These are phyloP conservation scores for Teunomyces stri DNA, from an alignment of 805 yeast species.

Conservation along the genomic window DNA sequence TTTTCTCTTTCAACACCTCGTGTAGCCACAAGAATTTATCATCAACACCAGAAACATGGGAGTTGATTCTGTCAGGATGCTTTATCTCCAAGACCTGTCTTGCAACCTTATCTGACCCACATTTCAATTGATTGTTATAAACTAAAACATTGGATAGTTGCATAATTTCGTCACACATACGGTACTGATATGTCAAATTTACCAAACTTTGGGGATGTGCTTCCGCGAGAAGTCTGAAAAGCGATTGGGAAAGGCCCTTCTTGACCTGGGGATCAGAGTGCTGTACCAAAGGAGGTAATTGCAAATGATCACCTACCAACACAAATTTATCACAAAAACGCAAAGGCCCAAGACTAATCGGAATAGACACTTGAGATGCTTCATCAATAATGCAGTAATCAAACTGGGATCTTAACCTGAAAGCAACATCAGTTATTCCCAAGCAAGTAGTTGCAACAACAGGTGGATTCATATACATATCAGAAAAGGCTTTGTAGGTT, in stretches of 20 bases:
- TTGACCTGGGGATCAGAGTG: slow-evolving; percentile 59
- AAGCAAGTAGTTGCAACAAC: slow-evolving; percentile 90
- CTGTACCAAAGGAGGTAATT: slow-evolving; percentile 83
- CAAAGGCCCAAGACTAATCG: slow-evolving; percentile 86
- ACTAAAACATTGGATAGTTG: slow-evolving; percentile 73
- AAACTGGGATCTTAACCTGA: slow-evolving; percentile 54
- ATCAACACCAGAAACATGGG: slow-evolving; percentile 2
- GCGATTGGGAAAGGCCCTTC: slow-evolving; percentile 64
- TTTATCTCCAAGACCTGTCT: slow-evolving; percentile 55
- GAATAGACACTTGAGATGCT: slow-evolving; percentile 93
- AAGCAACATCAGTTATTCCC: slow-evolving; percentile 64
- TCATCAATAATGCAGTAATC: slow-evolving; percentile 96
- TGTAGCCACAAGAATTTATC: slow-evolving; percentile 51
- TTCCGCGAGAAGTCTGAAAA: slow-evolving; percentile 74
- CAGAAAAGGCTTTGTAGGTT: slow-evolving; percentile 45
- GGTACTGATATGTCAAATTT: slow-evolving; percentile 76
- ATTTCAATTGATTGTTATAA: slow-evolving; percentile 70
- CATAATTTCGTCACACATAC: slow-evolving; percentile 93
- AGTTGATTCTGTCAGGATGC: slow-evolving; percentile 22
- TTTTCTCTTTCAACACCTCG: slow-evolving; percentile 49
- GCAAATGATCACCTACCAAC: slow-evolving; percentile 95
- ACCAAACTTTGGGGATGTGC: slow-evolving; percentile 71
- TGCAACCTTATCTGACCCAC: slow-evolving; percentile 70
- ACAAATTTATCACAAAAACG: slow-evolving; percentile 74
- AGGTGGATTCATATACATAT: slow-evolving; percentile 52